Evolutionary conservation across 805 yeast genomes (phyloP), one percentile per base, ranked within the genome.

Genomic region (Pichia cabralensis): DNA sequence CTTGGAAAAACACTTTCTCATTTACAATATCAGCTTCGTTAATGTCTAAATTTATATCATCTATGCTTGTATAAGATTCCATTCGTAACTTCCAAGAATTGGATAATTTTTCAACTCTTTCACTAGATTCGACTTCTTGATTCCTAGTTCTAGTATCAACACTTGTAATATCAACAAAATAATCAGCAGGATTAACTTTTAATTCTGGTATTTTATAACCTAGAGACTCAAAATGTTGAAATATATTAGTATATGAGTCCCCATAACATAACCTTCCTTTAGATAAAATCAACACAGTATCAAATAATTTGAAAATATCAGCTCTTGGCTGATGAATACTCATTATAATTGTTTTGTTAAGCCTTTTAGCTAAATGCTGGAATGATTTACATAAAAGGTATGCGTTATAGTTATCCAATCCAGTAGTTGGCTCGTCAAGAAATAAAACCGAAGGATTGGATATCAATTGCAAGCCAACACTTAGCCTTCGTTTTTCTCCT

Each of bases 361-460:
- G 36, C 11, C 58, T 54, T 28, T 51, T 51, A 1, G 82, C 75
- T 23, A 79, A 60, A 37, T 69, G 64, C 43, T 74, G 70, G 35
- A 85, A 64, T 0, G 83, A 72, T 29, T 67, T 60, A 12, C 84
- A 69, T 23, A 84, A 61, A 36, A 75, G 58, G 43, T 65, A 70
- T 0, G 95, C 88, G 10, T 86, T 76, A 41, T 74, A 75, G 5
- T 94, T 76, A 54, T 84, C 95, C 22, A 84, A 58, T 1, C 95
- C 94, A 0, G 95, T 83, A 1, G 95, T 84, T 6, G 95, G 94
- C 47, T 84, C 95, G 53, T 84, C 95, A 28, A 84, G 56, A 47
- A 83, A 83, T 40, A 85, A 55, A 2, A 84, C 60, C 0, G 86
- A 73, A 0, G 95, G 95, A 43, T 76, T 80, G 6, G 81, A 71